phyloP scores from a whole-genome alignment of 1,139 yeast species.

The Protomyces arabidopsidicola region DNA sequence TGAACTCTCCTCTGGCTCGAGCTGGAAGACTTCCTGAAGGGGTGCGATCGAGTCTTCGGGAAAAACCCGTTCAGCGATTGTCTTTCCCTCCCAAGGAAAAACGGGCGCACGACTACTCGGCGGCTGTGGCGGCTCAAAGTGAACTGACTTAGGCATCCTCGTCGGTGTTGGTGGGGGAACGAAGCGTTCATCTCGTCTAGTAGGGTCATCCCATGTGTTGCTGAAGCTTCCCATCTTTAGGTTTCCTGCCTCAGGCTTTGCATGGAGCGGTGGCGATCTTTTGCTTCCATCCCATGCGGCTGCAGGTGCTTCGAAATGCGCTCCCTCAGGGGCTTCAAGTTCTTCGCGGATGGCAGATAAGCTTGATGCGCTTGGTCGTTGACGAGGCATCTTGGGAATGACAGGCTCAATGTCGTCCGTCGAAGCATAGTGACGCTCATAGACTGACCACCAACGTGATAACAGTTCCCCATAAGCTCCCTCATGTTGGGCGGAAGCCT shows the following conservation, averaged over 20 bases:
- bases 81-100: constrained; percentile 27
- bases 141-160: constrained; percentile 17
- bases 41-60: constrained; percentile 27
- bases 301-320: constrained; percentile 25
- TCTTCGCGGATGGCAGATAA: neutral
- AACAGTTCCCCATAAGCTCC: constrained; percentile 33
- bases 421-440: constrained; percentile 34
- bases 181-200: constrained; percentile 26
- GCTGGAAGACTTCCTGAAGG: constrained; percentile 9
- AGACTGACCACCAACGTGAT: constrained; percentile 33
- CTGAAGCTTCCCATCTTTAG: constrained; percentile 35
- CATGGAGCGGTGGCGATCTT: constrained; percentile 43
- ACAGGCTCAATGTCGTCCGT: constrained; percentile 34
- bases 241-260: constrained; percentile 43
- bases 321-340: neutral
- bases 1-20: neutral
- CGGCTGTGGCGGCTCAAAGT: constrained; percentile 16
- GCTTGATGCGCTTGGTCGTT: neutral
- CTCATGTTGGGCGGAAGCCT: constrained; percentile 7
- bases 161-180: constrained; percentile 31
- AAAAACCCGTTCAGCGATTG: constrained; percentile 15
- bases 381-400: neutral
- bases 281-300: constrained; percentile 45
- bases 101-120: constrained; percentile 6
- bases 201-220: constrained; percentile 38